Evolutionary conservation across 2,329 filamentous ascomycete genomes (phyloP).

Genomic region (Corynespora cassiicola): DNA sequence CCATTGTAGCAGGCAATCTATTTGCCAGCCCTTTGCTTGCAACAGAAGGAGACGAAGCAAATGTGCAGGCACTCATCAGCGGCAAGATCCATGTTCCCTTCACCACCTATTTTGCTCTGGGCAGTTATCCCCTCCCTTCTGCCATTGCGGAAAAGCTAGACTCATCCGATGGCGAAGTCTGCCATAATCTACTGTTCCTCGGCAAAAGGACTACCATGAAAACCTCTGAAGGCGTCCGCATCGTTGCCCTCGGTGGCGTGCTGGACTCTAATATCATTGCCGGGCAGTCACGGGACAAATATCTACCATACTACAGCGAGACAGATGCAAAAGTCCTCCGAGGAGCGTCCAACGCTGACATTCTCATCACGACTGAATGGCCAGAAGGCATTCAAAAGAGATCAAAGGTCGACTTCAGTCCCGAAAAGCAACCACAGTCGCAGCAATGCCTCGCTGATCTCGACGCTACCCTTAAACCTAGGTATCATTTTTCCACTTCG

Average conservation of each 20-base stretch:
- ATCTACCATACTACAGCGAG: slow-evolving; percentile 77
- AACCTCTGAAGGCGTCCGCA: slow-evolving; percentile 85
- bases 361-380: slow-evolving; percentile 88
- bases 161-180: slow-evolving; percentile 73
- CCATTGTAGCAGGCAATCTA: slow-evolving; percentile 82
- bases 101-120: slow-evolving; percentile 90
- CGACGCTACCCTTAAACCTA: slow-evolving; percentile 80
- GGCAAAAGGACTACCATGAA: slow-evolving; percentile 85
- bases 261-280: slow-evolving; percentile 67
- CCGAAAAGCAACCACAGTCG: slow-evolving; percentile 60
- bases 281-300: slow-evolving; percentile 73
- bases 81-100: slow-evolving; percentile 78
- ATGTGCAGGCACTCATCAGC: slow-evolving; percentile 69
- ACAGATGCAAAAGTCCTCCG: slow-evolving; percentile 77
- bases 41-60: slow-evolving; percentile 62
- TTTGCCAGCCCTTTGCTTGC: slow-evolving; percentile 64
- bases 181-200: slow-evolving; percentile 88
- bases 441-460: slow-evolving; percentile 79
- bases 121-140: slow-evolving; percentile 73
- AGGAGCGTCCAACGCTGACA: slow-evolving; percentile 80
- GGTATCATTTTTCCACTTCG: slow-evolving; percentile 84
- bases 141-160: slow-evolving; percentile 76
- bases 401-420: slow-evolving; percentile 67
- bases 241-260: slow-evolving; percentile 83
- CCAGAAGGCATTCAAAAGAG: slow-evolving; percentile 74